A percentile compares a stretch with the other conserved stretches of the same genome.
phyloP scores from a whole-genome alignment of 2,329 filamentous ascomycete genomes.

The Fusarium gaditjirri region DNA sequence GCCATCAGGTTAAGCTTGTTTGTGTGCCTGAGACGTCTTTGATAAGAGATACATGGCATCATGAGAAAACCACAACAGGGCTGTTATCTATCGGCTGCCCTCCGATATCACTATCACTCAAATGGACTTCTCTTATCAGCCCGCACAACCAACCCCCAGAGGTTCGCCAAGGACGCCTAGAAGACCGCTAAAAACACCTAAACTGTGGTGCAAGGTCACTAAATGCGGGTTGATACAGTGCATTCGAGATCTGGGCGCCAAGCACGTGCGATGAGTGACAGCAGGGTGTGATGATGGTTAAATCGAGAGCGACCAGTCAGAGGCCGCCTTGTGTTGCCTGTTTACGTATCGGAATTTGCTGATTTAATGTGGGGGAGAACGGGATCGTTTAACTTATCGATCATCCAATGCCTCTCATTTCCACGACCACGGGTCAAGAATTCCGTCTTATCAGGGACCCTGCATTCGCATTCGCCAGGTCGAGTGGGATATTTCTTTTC shows the following conservation, averaged over 20 bases:
- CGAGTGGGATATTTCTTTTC: slow-evolving; percentile 15
- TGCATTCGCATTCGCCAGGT: slow-evolving; percentile 16
- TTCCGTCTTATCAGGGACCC: slow-evolving; percentile 36
- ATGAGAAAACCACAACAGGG: slow-evolving; percentile 15
- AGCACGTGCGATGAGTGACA: slow-evolving; percentile 23
- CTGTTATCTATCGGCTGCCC: slow-evolving; percentile 35
- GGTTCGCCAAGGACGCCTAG: slow-evolving; percentile 16
- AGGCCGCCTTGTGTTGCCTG: slow-evolving; percentile 24
- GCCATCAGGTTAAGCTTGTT: slow-evolving; percentile 39
- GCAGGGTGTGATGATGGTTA: slow-evolving; percentile 19
- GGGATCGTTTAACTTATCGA: slow-evolving; percentile 22
- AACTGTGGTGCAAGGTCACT: slow-evolving; percentile 12
- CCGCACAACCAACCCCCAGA: slow-evolving; percentile 7
- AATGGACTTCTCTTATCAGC: slow-evolving; percentile 34
- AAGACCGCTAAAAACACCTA: slow-evolving; percentile 14
- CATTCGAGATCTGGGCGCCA: slow-evolving; percentile 34
- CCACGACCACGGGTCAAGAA: slow-evolving; percentile 25
- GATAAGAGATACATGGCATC: slow-evolving; percentile 39
- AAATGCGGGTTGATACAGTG: slow-evolving; percentile 34
- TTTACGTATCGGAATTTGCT: slow-evolving; percentile 54
- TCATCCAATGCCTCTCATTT: slow-evolving; percentile 25
- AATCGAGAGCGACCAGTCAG: slow-evolving; percentile 36
- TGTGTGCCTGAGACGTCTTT: slow-evolving; percentile 16
- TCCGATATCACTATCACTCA: slow-evolving; percentile 28
- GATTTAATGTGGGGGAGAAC: slow-evolving; percentile 35